phyloP scores from a whole-genome alignment of 2,329 filamentous ascomycete genomes.

The Colletotrichum navitas region DNA sequence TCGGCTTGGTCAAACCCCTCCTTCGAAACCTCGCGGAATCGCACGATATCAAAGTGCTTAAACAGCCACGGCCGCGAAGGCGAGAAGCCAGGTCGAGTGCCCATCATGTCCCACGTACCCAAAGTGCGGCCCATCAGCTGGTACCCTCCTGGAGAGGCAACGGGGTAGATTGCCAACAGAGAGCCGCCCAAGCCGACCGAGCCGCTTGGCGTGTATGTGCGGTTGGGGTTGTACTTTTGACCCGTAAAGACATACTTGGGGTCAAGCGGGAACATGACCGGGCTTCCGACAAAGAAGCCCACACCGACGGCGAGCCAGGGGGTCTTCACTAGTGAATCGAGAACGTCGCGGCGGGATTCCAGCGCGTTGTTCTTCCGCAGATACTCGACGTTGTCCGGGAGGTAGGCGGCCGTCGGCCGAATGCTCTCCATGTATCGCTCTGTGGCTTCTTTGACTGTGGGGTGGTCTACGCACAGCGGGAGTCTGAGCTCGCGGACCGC shows the following conservation, averaged over 20 bases:
- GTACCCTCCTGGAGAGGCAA: conserved; percentile 56
- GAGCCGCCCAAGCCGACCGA: conserved; percentile 54
- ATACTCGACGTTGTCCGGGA: conserved; percentile 71
- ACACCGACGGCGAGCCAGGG: conserved; percentile 50
- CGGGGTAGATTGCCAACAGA: conserved; percentile 53
- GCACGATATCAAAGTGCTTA: conserved; percentile 52
- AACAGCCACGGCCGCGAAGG: conserved; percentile 52
- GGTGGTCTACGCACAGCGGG: conserved; percentile 50
- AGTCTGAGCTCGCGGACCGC: conserved; percentile 47
- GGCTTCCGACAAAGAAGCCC: conserved; percentile 54
- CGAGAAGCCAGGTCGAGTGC: conserved; percentile 49
- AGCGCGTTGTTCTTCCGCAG: conserved; percentile 54
- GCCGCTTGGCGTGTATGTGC: conserved; percentile 52
- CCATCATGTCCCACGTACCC: conserved; percentile 52
- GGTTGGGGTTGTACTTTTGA: conserved; percentile 52
- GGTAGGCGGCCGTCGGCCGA: conserved; percentile 68
- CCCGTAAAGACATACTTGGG: conserved; percentile 44
- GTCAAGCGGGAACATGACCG: conserved; percentile 49
- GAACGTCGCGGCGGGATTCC: conserved; percentile 48
- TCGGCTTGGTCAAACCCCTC: conserved; percentile 49
- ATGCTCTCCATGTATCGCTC: conserved; percentile 71
- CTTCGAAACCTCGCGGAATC: conserved; percentile 51
- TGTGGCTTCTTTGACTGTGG: conserved; percentile 58
- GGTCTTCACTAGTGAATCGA: conserved; percentile 50
- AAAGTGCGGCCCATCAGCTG: conserved; percentile 51